These are phyloP conservation scores for Lentinus brumalis DNA, from an alignment of 768 basidiomycete species.

Conservation along the genomic window DNA sequence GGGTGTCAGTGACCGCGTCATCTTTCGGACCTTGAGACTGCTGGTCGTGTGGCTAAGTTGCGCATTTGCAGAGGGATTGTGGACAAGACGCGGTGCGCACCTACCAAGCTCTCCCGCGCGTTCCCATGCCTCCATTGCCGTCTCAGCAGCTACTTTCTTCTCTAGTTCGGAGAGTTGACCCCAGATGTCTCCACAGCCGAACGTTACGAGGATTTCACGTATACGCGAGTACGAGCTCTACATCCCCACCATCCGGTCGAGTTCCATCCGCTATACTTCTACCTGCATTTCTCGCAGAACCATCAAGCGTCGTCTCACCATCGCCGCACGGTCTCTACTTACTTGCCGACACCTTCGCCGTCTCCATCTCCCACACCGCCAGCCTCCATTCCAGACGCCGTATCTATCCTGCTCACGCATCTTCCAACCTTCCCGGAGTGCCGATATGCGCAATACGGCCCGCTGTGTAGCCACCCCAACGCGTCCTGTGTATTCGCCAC, in stretches of 20 bases:
- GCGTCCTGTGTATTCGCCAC: constrained; percentile 30
- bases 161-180: too few species aligned
- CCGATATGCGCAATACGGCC: constrained; percentile 26
- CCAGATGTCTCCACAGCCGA: constrained; percentile 5
- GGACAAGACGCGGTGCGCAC: too few species aligned
- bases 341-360: constrained; percentile 17
- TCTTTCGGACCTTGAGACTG: constrained; percentile 10
- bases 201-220: constrained; percentile 11
- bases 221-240: constrained; percentile 6
- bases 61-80: neutral
- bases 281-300: constrained; percentile 26
- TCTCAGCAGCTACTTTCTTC: too few species aligned
- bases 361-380: constrained; percentile 16
- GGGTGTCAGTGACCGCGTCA: neutral
- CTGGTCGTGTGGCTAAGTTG: constrained; percentile 1
- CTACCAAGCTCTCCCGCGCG: too few species aligned
- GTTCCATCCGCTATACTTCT: constrained; percentile 29
- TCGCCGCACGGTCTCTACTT: constrained; percentile 1
- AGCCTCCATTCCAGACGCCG: constrained; percentile 18
- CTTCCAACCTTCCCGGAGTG: constrained; percentile 29
- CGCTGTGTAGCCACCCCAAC: constrained; percentile 28
- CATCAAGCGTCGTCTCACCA: neutral
- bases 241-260: constrained; percentile 14
- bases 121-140: too few species aligned
- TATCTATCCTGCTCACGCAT: constrained; percentile 26